Conservation (phyloP, 768 basidiomycete genomes). For the Multifurca ochricompacta region DNA sequence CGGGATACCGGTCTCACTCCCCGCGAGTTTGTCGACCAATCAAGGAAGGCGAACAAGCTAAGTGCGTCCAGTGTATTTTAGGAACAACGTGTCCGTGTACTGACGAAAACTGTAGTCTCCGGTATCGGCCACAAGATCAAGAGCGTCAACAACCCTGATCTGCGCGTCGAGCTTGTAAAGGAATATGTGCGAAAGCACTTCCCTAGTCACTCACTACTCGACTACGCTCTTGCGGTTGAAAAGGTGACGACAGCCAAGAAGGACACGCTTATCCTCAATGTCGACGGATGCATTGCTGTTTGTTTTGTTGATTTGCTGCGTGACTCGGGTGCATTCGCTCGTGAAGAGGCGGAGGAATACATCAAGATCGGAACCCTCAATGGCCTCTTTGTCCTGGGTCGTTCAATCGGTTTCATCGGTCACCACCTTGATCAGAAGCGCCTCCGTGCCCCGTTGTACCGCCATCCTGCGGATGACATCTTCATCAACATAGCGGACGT, state of each 20-base stretch:
- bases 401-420: slow-evolving; percentile 96
- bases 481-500: slow-evolving; percentile 92
- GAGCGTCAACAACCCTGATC: slow-evolving; percentile 92
- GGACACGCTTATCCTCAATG: slow-evolving; percentile 95
- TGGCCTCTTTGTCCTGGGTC: slow-evolving; percentile 94
- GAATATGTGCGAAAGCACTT: slow-evolving; percentile 94
- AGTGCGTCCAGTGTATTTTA: slow-evolving; percentile 43
- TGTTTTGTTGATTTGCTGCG: slow-evolving; percentile 94
- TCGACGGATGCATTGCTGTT: slow-evolving; percentile 92
- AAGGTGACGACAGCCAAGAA: slow-evolving; percentile 97
- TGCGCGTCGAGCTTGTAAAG: slow-evolving; percentile 89
- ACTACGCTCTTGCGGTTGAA: slow-evolving; percentile 95
- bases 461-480: slow-evolving; percentile 92
- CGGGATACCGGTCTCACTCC: slow-evolving; percentile 89
- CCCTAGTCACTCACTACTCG: slow-evolving; percentile 87
- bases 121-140: slow-evolving; percentile 99
- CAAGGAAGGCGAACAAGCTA: slow-evolving; percentile 89
- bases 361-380: slow-evolving; percentile 95
- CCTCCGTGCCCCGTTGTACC: slow-evolving; percentile 85
- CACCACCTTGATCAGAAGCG: slow-evolving; percentile 97
- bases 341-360: slow-evolving; percentile 96
- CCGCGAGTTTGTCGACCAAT: slow-evolving; percentile 95
- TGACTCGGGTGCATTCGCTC: slow-evolving; percentile 88
- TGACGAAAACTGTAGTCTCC: slow-evolving; percentile 46
- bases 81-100: neutral